A percentile compares a stretch with the other conserved stretches of the same genome.
These are phyloP conservation scores for Arctium lappa DNA, from an alignment of 129 eudicot species.

Conservation along the genomic window DNA sequence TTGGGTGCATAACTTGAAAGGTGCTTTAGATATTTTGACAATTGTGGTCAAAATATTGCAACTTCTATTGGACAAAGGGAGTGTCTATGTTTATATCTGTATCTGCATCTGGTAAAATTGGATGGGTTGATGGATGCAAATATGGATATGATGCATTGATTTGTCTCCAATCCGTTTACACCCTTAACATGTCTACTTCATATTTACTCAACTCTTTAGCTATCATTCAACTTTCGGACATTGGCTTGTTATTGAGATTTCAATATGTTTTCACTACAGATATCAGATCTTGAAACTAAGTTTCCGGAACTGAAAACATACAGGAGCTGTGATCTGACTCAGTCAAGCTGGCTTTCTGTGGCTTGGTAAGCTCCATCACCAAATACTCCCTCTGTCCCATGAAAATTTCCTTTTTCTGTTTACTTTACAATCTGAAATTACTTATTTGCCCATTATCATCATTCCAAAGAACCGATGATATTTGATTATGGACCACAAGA, in stretches of 20 bases:
- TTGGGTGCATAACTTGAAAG: no score
- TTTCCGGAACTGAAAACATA: conserved; percentile 63
- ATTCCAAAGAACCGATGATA: not conserved
- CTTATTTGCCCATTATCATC: not conserved
- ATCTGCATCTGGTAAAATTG: no score
- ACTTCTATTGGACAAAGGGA: no score
- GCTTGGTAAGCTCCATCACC: conserved; percentile 65
- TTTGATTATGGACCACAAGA: not conserved
- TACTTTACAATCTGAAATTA: not conserved
- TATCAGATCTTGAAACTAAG: conserved; percentile 53
- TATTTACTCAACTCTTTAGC: no score
- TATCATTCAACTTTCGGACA: not conserved
- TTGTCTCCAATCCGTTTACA: no score
- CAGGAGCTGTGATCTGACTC: conserved; percentile 80
- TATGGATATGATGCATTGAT: not conserved
- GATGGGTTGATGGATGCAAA: not conserved
- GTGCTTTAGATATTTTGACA: no score
- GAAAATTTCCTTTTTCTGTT: not conserved
- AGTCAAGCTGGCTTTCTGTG: conserved; percentile 89
- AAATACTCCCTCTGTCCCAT: not conserved
- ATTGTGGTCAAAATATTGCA: no score
- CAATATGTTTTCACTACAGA: conserved; percentile 40
- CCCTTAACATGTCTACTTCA: no score
- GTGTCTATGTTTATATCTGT: no score
- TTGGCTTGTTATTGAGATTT: not conserved